Base-by-base conservation (phyloP, 1,284 basidiomycete genomes). In the Tilletia caries region DNA sequence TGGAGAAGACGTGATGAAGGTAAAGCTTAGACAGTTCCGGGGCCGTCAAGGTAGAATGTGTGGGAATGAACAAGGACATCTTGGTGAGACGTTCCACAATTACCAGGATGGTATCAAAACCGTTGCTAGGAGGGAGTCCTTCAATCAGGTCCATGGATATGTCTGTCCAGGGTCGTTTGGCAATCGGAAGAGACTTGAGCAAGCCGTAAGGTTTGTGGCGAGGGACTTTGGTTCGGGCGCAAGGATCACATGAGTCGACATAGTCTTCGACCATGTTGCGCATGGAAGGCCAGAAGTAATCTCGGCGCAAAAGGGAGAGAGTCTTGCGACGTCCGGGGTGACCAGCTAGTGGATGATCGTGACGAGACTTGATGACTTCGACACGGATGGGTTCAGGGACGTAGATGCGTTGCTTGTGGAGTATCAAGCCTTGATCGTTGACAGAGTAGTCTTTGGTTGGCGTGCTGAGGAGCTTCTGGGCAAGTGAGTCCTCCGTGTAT, bases 51-150 rank as follows among this genome's bases (percentile, higher is more conserved):
- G 70, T 77, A 4, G 80, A 81, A 0, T 52, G 71, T 88, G 67
- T 89, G 89, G 74, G 94, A 92, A 83, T 83, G 70, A 85, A 73
- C 62, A 82, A 74, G 25, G 69, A 72, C 70, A 72, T 68, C 76
- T 85, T 86, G 0, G 79, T 83, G 15, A 86, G 79, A 0, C 73
- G 64, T 67, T 87, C 84, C 0, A 86, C 81, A 0, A 86, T 68
- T 0, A 84, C 83, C 0, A 86, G 67, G 37, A 87, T 84, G 0
- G 84, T 68, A 67, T 87, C 75, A 41, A 74, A 83, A 0, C 84
- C 85, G 15, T 82, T 27, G 0, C 76, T 83, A 3, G 68, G 44
- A 0, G 85, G 86, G 0, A 87, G 77, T 2, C 81, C 73, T 0
- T 75, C 78, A 66, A 87, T 85, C 67, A 86, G 82, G 71, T 88